A percentile compares a stretch with the other conserved stretches of the same genome.
Conservation (phyloP, 2,329 filamentous ascomycete species). For the Ophiostoma ulmi region DNA sequence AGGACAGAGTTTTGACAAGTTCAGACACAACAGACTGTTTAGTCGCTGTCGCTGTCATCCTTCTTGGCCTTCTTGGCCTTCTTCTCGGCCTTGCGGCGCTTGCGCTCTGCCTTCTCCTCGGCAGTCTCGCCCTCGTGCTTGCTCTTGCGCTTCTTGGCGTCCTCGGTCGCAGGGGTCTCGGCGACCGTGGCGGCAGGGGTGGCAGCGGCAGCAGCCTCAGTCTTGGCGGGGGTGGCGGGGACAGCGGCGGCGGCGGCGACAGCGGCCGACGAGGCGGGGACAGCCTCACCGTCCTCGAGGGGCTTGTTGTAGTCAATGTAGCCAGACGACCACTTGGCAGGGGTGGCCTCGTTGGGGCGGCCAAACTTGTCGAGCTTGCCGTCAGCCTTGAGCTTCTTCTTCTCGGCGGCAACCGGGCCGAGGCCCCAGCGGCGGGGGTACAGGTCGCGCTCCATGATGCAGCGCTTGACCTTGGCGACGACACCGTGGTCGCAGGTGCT, state of each 20-base stretch:
- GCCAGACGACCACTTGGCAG: conserved; percentile 82
- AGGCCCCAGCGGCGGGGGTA: conserved; percentile 97
- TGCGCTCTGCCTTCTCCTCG: conserved; percentile 52
- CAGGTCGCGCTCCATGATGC: conserved; percentile 98
- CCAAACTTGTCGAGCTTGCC: conserved; percentile 99
- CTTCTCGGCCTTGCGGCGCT: conserved; percentile 34
- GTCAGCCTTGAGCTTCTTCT: conserved; percentile 99
- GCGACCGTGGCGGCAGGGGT: conserved; percentile 31
- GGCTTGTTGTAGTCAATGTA: conserved; percentile 84
- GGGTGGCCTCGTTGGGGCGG: conserved; percentile 84
- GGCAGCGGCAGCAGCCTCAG: conserved; percentile 33
- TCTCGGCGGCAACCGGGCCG: conserved; percentile 86
- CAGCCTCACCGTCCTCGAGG: conserved; percentile 35
- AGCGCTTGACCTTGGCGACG: conserved; percentile 97
- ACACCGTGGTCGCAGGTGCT: conserved; percentile 96
- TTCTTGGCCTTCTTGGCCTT: conserved; percentile 31
- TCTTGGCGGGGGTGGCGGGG: conserved; percentile 27
- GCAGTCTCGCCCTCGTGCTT: conserved; percentile 72
- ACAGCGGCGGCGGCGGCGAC: conserved; percentile 41
- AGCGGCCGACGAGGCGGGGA: conserved; percentile 37
- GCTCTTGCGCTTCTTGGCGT: conserved; percentile 68
- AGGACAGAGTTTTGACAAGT: background rate
- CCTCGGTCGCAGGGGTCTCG: conserved; percentile 32
- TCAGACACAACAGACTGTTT: background rate
- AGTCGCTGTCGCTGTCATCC: conserved; percentile 30